Evolutionary conservation across 805 yeast species (phyloP).

Genomic region (Wickerhamomyces subpelliculosus): DNA sequence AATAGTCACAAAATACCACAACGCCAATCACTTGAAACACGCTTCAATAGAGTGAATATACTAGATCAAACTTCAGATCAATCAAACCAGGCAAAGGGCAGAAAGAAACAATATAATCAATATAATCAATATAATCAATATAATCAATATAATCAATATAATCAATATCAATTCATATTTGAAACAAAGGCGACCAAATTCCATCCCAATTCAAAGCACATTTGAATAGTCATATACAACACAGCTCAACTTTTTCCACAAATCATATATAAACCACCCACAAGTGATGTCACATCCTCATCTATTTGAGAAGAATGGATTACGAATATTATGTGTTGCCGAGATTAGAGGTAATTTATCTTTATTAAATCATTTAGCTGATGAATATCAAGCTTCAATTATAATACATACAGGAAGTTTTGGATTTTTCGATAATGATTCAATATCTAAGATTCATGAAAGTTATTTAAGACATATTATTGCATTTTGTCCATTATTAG

Average conservation of each 20-base stretch:
- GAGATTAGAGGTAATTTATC: constrained; percentile 51
- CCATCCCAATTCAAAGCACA: too few species aligned
- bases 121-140: too few species aligned
- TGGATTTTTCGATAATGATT: constrained; percentile 62
- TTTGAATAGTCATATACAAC: too few species aligned
- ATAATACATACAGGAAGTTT: constrained; percentile 73
- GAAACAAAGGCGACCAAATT: too few species aligned
- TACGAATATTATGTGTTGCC: constrained; percentile 42
- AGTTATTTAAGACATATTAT: constrained; percentile 59
- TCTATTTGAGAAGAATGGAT: constrained; percentile 22
- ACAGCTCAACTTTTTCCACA: neutral
- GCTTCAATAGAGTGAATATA: too few species aligned
- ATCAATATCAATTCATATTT: too few species aligned
- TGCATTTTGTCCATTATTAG: constrained; percentile 55
- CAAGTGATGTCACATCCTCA: constrained; percentile 8
- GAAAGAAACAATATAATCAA: too few species aligned
- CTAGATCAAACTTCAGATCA: too few species aligned
- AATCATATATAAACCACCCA: neutral
- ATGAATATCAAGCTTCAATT: constrained; percentile 37
- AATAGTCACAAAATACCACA: too few species aligned
- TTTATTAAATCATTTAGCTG: constrained; percentile 42
- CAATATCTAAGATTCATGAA: constrained; percentile 47
- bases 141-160: too few species aligned
- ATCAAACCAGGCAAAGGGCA: too few species aligned
- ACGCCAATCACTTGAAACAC: too few species aligned